These are phyloP conservation scores for Dichotomocladium elegans DNA, from an alignment of 371 early-diverging fungal species.

Conservation along the genomic window DNA sequence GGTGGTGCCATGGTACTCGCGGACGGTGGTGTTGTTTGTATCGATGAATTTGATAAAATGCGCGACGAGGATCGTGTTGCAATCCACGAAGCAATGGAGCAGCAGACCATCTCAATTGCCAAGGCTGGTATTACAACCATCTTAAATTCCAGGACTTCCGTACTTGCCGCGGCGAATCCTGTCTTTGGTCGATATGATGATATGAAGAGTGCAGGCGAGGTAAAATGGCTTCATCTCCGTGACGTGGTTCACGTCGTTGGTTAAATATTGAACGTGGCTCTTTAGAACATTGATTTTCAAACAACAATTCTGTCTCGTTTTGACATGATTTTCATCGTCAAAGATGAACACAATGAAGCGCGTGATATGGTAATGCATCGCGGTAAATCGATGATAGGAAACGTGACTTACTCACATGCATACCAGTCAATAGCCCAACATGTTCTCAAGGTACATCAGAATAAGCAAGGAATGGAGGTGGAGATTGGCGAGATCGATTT, in stretches of 20 bases:
- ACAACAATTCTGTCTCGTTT: slow-evolving; percentile 98
- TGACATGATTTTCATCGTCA: slow-evolving; percentile 96
- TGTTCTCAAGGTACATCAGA: slow-evolving; percentile 90
- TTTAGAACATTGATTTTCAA: slow-evolving; percentile 98
- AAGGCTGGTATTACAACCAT: slow-evolving; percentile 99
- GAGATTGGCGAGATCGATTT: slow-evolving; percentile 81
- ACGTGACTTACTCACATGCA: neutral
- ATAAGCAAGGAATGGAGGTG: slow-evolving; percentile 59
- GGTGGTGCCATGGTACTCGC: slow-evolving; percentile 99
- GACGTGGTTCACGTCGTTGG: neutral
- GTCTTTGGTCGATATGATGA: slow-evolving; percentile 99
- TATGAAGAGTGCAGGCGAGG: slow-evolving; percentile 93
- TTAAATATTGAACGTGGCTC: too few species aligned
- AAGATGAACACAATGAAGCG: slow-evolving; percentile 84
- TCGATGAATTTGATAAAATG: slow-evolving; percentile 99
- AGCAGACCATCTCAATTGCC: slow-evolving; percentile 99
- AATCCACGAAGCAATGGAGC: slow-evolving; percentile 99
- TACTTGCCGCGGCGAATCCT: slow-evolving; percentile 99
- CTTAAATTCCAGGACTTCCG: slow-evolving; percentile 96
- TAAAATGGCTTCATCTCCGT: slow-evolving; percentile 10
- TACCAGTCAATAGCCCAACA: slow-evolving; percentile 85
- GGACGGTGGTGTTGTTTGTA: slow-evolving; percentile 99
- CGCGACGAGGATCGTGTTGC: slow-evolving; percentile 99
- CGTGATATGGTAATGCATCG: slow-evolving; percentile 65
- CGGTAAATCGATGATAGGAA: neutral